Evolutionary conservation across 2,329 filamentous ascomycete species (phyloP).

Genomic region (Gaeumannomyces sp.): DNA sequence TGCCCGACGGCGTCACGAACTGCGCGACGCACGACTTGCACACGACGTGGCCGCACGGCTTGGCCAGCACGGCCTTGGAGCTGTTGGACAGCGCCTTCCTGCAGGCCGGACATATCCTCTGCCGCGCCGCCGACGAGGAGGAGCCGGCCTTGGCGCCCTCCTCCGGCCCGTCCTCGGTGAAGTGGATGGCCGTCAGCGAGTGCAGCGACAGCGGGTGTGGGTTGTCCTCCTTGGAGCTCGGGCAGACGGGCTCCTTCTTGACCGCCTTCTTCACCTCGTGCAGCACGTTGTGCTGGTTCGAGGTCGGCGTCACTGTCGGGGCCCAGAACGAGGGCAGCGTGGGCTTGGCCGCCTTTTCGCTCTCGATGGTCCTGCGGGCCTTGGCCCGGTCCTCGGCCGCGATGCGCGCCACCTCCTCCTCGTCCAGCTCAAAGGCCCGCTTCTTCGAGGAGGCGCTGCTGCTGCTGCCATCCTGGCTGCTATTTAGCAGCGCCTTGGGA

Average conservation of each 20-base stretch:
- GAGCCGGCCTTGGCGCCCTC: neutral
- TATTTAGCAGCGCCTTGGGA: slow-evolving; percentile 15
- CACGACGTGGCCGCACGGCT: slow-evolving; percentile 86
- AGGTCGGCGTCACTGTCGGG: slow-evolving; percentile 70
- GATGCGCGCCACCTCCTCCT: slow-evolving; percentile 66
- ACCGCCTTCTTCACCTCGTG: slow-evolving; percentile 51
- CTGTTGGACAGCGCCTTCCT: slow-evolving; percentile 76
- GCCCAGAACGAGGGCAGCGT: slow-evolving; percentile 88
- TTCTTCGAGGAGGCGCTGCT: slow-evolving; percentile 32
- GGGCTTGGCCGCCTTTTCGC: slow-evolving; percentile 63
- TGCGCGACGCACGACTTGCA: slow-evolving; percentile 79
- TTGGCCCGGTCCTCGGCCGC: slow-evolving; percentile 63
- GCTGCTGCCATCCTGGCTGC: slow-evolving; percentile 15
- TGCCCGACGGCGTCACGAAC: slow-evolving; percentile 62
- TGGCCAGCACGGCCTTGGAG: slow-evolving; percentile 74
- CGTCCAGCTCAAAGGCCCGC: slow-evolving; percentile 76
- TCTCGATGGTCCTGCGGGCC: slow-evolving; percentile 62
- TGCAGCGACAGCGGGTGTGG: slow-evolving; percentile 75
- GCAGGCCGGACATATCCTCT: slow-evolving; percentile 71
- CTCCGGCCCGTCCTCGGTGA: slow-evolving; percentile 54
- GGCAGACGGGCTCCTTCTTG: slow-evolving; percentile 69
- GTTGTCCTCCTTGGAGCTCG: slow-evolving; percentile 59
- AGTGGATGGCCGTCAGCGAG: slow-evolving; percentile 67
- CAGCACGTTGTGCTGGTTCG: slow-evolving; percentile 51
- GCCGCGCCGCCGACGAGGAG: slow-evolving; percentile 27